Percentiles rank a stretch among this genome's conserved stretches.
These are phyloP conservation scores for Penicillium sp. DNA, from an alignment of 2,329 filamentous ascomycete species.

Conservation along the genomic window DNA sequence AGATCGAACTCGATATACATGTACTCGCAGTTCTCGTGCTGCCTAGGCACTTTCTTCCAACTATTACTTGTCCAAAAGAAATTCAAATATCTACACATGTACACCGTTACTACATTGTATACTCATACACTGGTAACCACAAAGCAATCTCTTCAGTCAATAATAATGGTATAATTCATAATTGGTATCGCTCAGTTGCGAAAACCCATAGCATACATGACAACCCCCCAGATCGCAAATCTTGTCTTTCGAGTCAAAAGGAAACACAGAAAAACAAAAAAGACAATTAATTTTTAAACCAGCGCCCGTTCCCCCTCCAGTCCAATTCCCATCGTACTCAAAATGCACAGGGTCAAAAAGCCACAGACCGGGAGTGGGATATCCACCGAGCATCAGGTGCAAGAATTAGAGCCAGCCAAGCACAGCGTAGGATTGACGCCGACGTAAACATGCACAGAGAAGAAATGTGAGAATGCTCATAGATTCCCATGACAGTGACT, in stretches of 20 bases:
- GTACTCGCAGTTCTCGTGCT: background rate
- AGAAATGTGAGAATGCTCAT: slow-evolving; percentile 16
- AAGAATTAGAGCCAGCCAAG: slow-evolving; percentile 19
- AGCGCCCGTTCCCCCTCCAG: background rate
- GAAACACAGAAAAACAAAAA: slow-evolving; percentile 1
- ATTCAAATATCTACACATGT: background rate
- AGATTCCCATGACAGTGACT: slow-evolving; percentile 9
- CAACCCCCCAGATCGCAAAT: slow-evolving; percentile 6
- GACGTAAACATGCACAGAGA: slow-evolving; percentile 23
- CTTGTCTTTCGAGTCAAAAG: slow-evolving; percentile 4
- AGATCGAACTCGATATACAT: background rate
- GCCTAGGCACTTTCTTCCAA: background rate
- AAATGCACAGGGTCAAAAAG: background rate
- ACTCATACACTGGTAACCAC: background rate
- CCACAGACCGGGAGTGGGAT: background rate
- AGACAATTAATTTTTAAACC: slow-evolving; percentile 4
- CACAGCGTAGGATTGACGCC: slow-evolving; percentile 21
- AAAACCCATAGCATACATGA: slow-evolving; percentile 8
- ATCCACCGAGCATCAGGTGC: slow-evolving; percentile 1
- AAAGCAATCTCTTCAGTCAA: background rate
- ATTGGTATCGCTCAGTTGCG: background rate
- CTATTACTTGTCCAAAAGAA: background rate
- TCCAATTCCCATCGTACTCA: background rate
- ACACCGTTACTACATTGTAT: background rate
- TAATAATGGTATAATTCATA: slow-evolving; percentile 9